A percentile compares a stretch with the other conserved stretches of the same genome.
Evolutionary conservation across 176 grass and related monocot species (phyloP).

Genomic region (Aegilops sharonensis): DNA sequence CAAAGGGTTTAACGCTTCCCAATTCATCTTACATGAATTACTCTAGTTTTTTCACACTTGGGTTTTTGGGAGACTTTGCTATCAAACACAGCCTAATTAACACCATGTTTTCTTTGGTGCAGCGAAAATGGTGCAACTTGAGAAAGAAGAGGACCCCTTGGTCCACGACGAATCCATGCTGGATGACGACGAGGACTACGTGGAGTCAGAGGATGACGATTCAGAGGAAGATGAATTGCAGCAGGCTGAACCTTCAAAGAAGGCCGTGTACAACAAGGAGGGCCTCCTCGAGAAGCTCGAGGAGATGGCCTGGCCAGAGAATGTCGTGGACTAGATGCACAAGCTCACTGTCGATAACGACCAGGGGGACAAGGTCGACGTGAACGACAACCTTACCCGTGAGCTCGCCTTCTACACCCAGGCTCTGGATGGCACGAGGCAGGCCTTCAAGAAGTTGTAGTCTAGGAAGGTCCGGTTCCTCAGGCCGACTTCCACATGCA

Average conservation of each 20-base stretch:
- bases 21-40: no score
- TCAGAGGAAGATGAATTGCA: conserved; percentile 54
- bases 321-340: conserved; percentile 73
- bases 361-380: conserved; percentile 60
- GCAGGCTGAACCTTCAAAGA: conserved; percentile 52
- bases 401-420: conserved; percentile 90
- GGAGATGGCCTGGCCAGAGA: conserved; percentile 79
- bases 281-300: conserved; percentile 69
- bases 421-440: conserved; percentile 62
- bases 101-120: not conserved
- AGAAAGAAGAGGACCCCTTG: not conserved
- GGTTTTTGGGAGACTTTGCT: no score
- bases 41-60: no score
- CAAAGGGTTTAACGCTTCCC: no score
- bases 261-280: conserved; percentile 71
- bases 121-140: conserved; percentile 35
- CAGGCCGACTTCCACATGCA: conserved; percentile 84
- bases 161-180: conserved; percentile 28
- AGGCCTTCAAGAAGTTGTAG: conserved; percentile 69
- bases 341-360: conserved; percentile 65
- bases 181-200: conserved; percentile 32
- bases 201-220: conserved; percentile 42
- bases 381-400: conserved; percentile 77
- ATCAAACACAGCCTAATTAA: no score
- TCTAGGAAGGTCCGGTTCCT: conserved; percentile 69